These are phyloP conservation scores for Fraxinus cuspidata DNA, from an alignment of 257 asterid species.

Conservation along the genomic window DNA sequence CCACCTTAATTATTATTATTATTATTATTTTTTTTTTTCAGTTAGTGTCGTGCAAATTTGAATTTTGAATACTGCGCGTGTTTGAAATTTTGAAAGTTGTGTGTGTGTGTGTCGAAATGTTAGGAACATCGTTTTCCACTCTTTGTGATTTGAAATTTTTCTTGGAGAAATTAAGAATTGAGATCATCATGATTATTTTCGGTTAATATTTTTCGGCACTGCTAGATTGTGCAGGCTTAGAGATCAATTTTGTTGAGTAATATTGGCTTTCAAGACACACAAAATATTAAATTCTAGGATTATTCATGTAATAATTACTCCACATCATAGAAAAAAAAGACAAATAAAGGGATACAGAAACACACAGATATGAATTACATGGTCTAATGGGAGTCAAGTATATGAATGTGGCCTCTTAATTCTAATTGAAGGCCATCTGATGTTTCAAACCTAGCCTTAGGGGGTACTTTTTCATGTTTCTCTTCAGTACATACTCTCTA, in stretches of 20 bases:
- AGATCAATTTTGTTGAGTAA: conserved; percentile 10
- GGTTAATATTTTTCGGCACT: conserved; percentile 17
- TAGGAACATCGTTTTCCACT: too few species aligned
- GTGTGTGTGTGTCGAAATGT: too few species aligned
- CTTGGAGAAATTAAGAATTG: conserved; percentile 2
- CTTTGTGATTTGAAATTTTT: neutral
- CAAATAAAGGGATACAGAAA: neutral
- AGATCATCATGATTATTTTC: conserved; percentile 19
- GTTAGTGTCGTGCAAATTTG: neutral
- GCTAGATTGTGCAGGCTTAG: neutral
- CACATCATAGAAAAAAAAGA: neutral
- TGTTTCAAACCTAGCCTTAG: neutral
- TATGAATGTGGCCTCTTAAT: neutral
- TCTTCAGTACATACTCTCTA: neutral
- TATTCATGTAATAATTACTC: neutral
- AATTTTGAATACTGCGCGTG: neutral
- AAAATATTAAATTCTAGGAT: neutral
- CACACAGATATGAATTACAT: neutral
- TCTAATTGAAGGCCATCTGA: neutral
- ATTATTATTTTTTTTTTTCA: too few species aligned
- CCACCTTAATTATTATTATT: too few species aligned
- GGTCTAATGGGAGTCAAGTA: neutral
- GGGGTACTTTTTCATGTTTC: neutral
- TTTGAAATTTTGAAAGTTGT: too few species aligned
- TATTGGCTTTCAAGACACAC: conserved; percentile 9